phyloP scores from a whole-genome alignment of 2,329 filamentous ascomycete genomes.

The Colletotrichum tropicale region DNA sequence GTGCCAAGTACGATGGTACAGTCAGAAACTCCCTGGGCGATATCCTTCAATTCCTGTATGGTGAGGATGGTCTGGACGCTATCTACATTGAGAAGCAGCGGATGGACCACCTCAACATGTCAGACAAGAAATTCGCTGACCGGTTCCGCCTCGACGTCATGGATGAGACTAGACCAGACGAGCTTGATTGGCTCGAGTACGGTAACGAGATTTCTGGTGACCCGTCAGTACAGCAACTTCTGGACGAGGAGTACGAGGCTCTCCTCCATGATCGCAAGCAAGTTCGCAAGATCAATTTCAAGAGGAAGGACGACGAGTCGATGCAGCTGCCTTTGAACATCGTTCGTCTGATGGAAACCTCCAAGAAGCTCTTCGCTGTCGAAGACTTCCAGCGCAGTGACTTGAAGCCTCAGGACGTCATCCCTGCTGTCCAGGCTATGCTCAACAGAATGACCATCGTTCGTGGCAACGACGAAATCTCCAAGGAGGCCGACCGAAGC shows the following conservation, averaged over 20 bases:
- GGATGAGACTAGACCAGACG: constrained; percentile 60
- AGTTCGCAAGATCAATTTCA: constrained; percentile 70
- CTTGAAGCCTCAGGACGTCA: constrained; percentile 84
- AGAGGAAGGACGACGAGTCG: constrained; percentile 78
- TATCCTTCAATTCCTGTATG: constrained; percentile 96
- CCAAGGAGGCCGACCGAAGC: constrained; percentile 83
- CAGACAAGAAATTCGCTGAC: constrained; percentile 76
- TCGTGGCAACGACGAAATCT: constrained; percentile 82
- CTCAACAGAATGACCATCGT: constrained; percentile 83
- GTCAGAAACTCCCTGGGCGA: constrained; percentile 97
- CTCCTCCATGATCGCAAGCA: constrained; percentile 76
- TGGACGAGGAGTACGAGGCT: constrained; percentile 88
- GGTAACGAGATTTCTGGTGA: constrained; percentile 88
- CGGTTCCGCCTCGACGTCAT: constrained; percentile 89
- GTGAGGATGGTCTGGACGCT: constrained; percentile 95
- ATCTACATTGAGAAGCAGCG: constrained; percentile 92
- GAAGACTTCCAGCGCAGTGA: constrained; percentile 87
- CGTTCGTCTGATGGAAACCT: constrained; percentile 86
- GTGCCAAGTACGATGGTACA: constrained; percentile 96
- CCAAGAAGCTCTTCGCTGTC: constrained; percentile 89
- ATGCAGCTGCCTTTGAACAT: constrained; percentile 95
- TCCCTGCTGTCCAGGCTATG: constrained; percentile 77
- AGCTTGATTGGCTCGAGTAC: constrained; percentile 78
- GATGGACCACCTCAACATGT: constrained; percentile 84
- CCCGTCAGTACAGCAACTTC: constrained; percentile 80